Percentiles rank a stretch among this genome's conserved stretches.
These are phyloP conservation scores for Gracilaria caudata DNA, from an alignment of 23 red algal species.

Conservation along the genomic window DNA sequence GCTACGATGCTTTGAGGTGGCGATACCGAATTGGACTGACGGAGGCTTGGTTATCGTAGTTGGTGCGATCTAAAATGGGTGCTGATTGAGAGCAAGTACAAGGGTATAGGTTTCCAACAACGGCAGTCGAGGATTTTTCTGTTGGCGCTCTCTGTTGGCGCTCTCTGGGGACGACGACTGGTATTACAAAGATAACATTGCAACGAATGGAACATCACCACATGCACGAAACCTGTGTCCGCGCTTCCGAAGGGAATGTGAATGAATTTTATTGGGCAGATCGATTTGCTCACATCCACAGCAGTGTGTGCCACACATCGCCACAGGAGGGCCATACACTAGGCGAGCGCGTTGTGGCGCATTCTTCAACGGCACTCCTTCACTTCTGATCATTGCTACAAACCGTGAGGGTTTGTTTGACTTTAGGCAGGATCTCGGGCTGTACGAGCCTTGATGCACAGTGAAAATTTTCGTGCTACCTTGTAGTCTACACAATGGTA, in stretches of 20 bases:
- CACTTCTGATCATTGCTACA: too few species aligned
- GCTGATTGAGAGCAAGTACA: neutral
- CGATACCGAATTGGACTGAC: neutral
- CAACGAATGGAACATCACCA: neutral
- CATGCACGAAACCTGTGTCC: neutral
- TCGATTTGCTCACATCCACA: conserved; percentile 1
- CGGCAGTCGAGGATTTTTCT: too few species aligned
- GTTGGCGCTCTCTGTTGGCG: neutral
- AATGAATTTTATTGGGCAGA: conserved; percentile 18
- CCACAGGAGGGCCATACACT: neutral
- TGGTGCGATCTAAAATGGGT: neutral
- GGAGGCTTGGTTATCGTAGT: neutral
- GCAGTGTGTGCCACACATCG: too few species aligned
- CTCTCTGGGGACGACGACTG: neutral
- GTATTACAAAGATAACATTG: neutral
- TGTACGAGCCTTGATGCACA: too few species aligned
- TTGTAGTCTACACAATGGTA: too few species aligned
- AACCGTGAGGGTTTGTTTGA: too few species aligned
- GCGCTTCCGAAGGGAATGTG: neutral
- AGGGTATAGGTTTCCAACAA: too few species aligned
- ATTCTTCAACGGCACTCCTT: too few species aligned
- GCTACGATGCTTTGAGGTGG: neutral
- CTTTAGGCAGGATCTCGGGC: too few species aligned
- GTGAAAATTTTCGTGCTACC: too few species aligned
- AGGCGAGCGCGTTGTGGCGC: too few species aligned